Evolutionary conservation across 73 alveolate genomes (phyloP).

Genomic region (Effrenium voratum): DNA sequence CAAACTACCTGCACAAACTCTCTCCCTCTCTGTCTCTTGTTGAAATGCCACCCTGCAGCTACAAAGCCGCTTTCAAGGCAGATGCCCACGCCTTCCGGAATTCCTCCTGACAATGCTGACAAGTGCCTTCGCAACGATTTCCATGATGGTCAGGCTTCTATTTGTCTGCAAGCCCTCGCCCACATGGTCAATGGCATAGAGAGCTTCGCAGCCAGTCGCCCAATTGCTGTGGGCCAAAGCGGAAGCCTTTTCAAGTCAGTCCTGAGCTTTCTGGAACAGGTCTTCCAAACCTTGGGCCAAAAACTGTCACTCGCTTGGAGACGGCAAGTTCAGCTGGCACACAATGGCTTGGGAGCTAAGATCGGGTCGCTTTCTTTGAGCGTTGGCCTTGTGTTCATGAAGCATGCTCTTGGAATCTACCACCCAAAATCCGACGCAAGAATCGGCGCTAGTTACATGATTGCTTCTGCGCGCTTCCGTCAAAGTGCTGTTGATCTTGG

Average conservation of each 20-base stretch:
- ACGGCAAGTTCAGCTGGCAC: not conserved
- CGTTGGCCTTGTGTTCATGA: constrained; percentile 10
- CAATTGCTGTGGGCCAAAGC: no score
- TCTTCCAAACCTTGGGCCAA: constrained; percentile 40
- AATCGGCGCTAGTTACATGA: not conserved
- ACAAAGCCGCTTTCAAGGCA: not conserved
- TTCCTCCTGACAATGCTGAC: constrained; percentile 14
- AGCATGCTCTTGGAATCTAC: not conserved
- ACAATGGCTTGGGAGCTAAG: not conserved
- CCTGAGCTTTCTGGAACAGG: constrained; percentile 85
- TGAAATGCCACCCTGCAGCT: not conserved
- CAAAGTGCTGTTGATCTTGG: no score
- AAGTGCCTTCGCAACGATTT: not conserved
- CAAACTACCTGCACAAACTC: not conserved
- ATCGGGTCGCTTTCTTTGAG: constrained; percentile 41
- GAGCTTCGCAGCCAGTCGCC: no score
- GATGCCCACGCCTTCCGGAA: constrained; percentile 85
- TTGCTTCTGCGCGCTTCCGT: not conserved
- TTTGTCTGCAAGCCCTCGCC: not conserved
- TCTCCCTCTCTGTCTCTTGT: not conserved
- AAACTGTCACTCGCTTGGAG: not conserved
- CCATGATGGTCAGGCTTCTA: not conserved
- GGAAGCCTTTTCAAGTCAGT: no score
- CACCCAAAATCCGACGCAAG: not conserved
- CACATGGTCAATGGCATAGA: no score